Conservation (phyloP, 1,284 basidiomycete species). For the Psilocybe mexicana region DNA sequence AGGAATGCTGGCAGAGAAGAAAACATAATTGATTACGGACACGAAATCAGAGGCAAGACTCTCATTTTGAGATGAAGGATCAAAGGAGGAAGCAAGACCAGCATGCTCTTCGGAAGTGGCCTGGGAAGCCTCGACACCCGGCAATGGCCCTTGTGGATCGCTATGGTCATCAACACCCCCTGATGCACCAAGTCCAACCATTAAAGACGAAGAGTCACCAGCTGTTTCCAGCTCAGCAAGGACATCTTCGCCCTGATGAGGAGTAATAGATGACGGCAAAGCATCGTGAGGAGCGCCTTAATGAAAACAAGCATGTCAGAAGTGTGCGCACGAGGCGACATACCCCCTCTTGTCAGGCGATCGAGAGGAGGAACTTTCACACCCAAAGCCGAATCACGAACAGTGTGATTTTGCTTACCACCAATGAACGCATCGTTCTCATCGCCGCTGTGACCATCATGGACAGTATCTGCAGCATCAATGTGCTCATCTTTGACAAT, state of each 20-base stretch:
- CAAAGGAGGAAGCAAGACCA: slow-evolving; percentile 24
- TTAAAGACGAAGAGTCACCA: not conserved
- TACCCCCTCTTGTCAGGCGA: slow-evolving; percentile 31
- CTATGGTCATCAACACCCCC: slow-evolving; percentile 6
- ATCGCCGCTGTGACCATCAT: slow-evolving; percentile 25
- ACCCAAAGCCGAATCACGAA: slow-evolving; percentile 34
- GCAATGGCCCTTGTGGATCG: not conserved
- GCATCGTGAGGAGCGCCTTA: slow-evolving; percentile 53
- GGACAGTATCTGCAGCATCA: slow-evolving; percentile 29
- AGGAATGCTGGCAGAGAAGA: slow-evolving; percentile 33
- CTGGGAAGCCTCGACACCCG: not conserved
- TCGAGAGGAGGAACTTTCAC: slow-evolving; percentile 37
- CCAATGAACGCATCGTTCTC: slow-evolving; percentile 29
- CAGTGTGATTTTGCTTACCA: slow-evolving; percentile 45
- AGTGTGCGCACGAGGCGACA: slow-evolving; percentile 44
- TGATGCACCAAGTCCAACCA: slow-evolving; percentile 1
- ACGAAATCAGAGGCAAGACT: slow-evolving; percentile 41
- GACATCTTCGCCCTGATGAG: slow-evolving; percentile 18
- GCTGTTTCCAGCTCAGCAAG: slow-evolving; percentile 11
- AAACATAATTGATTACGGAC: slow-evolving; percentile 44
- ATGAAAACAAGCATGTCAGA: slow-evolving; percentile 51
- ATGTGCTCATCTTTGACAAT: slow-evolving; percentile 42
- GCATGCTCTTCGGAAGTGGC: not conserved
- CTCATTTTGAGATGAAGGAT: slow-evolving; percentile 42
- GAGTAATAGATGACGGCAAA: slow-evolving; percentile 22